Evolutionary conservation across 1,284 basidiomycete species (phyloP), one percentile per base, ranked within the genome.

Genomic region (Ceratobasidium sp.): DNA sequence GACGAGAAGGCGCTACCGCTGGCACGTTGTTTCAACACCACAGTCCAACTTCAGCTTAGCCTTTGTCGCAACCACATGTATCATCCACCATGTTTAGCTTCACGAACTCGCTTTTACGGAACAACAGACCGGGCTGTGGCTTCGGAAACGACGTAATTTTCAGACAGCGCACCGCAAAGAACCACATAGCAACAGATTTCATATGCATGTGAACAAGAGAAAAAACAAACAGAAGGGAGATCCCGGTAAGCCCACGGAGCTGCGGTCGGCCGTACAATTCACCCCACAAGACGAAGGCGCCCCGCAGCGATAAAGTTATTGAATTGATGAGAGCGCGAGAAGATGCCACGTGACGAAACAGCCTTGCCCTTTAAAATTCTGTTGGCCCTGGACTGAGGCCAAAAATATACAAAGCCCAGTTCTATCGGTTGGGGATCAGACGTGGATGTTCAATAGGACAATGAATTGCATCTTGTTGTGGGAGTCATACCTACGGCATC

Each of bases 381-480:
- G 28, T 30, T 54, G 33, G 30, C 28, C 53, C 53, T 54, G 53
- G 28, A 8, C 49, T n/a, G 49, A 51, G 49, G 23, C 23, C n/a
- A 16, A 21, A 30, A 11, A 54, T 7, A 54, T 18, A 21, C 58
- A 42, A 23, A 23, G 1, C 18, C 23, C 14, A 21, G 21, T 8
- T 33, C 40, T 25, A 40, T 59, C 58, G 58, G 58, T 60, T 60
- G 58, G 58, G 58, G 58, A 60, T 60, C 58, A 60, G 18, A 11
- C 36, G 36, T 60, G 21, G 23, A 42, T 21, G 12, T 33, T n/a
- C 28, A 56, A 33, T n/a, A 5, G 12, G 5, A 9, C 53, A 30
- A 33, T 33, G 53, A 33, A 33, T 56, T 56, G 6, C 53, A 56
- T 18, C 53, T 18, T 33, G 2, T 36, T 56, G 53, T 36, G 53